Evolutionary conservation across 257 asterid genomes (phyloP).

Genomic region (Gynochthodes officinalis): DNA sequence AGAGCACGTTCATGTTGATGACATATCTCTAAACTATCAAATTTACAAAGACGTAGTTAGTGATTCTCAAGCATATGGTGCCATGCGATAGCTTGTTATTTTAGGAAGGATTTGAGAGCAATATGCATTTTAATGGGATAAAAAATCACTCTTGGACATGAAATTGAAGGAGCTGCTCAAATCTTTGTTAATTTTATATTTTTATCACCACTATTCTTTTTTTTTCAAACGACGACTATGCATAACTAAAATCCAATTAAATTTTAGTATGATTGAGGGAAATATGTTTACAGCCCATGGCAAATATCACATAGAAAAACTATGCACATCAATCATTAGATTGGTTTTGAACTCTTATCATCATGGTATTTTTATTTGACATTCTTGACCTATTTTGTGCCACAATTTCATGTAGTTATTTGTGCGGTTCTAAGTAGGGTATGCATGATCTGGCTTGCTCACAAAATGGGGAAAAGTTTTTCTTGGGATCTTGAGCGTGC

Average conservation of each 20-base stretch:
- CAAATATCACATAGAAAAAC: too few relatives aligned
- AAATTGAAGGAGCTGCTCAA: constrained; percentile 58
- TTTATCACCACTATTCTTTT: too few relatives aligned
- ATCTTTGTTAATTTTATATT: too few relatives aligned
- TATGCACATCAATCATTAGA: too few relatives aligned
- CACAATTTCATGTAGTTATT: constrained; percentile 30
- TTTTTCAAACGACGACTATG: too few relatives aligned
- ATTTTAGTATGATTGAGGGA: too few relatives aligned
- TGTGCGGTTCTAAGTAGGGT: constrained; percentile 38
- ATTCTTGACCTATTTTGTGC: not conserved
- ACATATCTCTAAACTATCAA: too few relatives aligned
- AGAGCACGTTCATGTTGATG: constrained; percentile 79
- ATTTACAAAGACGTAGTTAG: constrained; percentile 52
- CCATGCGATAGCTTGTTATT: constrained; percentile 56
- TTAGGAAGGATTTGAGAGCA: constrained; percentile 68
- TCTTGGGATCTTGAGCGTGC: constrained; percentile 46
- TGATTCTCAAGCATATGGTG: constrained; percentile 63
- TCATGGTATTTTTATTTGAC: too few relatives aligned
- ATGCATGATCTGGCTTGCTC: constrained; percentile 52
- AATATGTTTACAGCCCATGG: too few relatives aligned
- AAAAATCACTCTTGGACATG: constrained; percentile 30
- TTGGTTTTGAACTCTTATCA: too few relatives aligned
- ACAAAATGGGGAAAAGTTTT: constrained; percentile 61
- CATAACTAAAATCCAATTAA: too few relatives aligned
- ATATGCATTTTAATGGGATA: constrained; percentile 36